Conservation (phyloP, 148 eudicot genomes). For the Fagopyrum tataricum region DNA sequence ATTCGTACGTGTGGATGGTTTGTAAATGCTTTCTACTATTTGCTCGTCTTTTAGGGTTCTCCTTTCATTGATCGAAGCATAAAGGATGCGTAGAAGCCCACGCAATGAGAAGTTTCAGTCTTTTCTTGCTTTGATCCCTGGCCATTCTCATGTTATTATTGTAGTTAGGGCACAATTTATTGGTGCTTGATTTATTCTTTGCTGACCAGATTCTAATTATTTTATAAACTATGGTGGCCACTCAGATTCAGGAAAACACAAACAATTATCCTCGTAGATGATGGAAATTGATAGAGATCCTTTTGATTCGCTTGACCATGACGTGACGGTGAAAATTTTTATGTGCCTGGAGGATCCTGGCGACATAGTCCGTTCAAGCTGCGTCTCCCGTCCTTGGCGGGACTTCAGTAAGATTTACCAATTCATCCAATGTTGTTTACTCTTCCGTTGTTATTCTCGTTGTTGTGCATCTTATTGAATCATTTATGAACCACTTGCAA, state of each 20-base stretch:
- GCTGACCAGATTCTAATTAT: neutral
- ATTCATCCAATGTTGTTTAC: neutral
- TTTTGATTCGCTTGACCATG: conserved; percentile 45
- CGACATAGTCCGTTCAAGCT: conserved; percentile 54
- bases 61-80: neutral
- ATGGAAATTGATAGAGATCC: conserved; percentile 34
- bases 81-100: neutral
- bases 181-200: neutral
- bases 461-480: neutral
- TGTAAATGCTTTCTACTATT: neutral
- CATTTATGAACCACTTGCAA: neutral
- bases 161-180: neutral
- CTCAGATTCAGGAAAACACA: neutral
- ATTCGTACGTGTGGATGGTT: neutral
- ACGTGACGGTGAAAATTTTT: conserved; percentile 36
- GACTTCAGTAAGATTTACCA: conserved; percentile 45
- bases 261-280: conserved; percentile 2
- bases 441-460: neutral
- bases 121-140: neutral
- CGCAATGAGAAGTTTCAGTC: neutral
- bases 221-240: neutral
- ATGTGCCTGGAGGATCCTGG: conserved; percentile 60
- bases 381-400: conserved; percentile 57
- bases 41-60: neutral
- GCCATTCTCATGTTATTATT: neutral